phyloP scores from a whole-genome alignment of 2,329 filamentous ascomycete genomes.

The Cyanodermella asteris region DNA sequence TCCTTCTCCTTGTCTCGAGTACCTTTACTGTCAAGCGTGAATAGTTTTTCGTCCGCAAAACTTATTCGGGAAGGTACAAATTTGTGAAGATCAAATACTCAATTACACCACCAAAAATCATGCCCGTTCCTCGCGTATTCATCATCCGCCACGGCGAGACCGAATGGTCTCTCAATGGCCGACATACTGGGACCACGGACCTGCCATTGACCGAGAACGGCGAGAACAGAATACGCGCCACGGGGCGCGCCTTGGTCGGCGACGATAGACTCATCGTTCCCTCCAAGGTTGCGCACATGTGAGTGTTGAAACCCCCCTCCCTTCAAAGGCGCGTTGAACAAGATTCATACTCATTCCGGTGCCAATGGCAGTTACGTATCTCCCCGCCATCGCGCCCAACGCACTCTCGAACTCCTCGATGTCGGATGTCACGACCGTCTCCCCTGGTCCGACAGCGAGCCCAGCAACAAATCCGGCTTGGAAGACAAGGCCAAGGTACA shows the following conservation, averaged over 20 bases:
- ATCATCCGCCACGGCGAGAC: constrained; percentile 82
- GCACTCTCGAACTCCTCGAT: constrained; percentile 72
- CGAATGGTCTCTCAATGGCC: constrained; percentile 75
- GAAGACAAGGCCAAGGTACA: constrained; percentile 39
- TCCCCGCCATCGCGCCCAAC: constrained; percentile 61
- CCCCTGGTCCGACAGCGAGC: constrained; percentile 40
- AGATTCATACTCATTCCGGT: constrained; percentile 1
- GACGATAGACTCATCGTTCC: constrained; percentile 69
- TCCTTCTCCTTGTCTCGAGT: no score
- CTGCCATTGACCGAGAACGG: constrained; percentile 67
- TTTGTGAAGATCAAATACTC: no score
- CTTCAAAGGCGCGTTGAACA: not conserved
- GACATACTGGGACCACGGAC: constrained; percentile 70
- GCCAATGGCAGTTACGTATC: constrained; percentile 49
- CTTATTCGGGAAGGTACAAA: no score
- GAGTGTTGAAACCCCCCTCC: constrained; percentile 17
- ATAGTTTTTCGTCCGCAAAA: no score
- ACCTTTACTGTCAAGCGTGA: no score
- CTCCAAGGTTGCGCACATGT: constrained; percentile 64
- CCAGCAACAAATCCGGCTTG: constrained; percentile 17
- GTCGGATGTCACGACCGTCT: constrained; percentile 46
- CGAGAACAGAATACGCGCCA: constrained; percentile 52
- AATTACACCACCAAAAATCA: no score
- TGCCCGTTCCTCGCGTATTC: constrained; percentile 49
- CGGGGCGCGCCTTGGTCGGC: constrained; percentile 66